phyloP scores from a whole-genome alignment of 1,284 basidiomycete species.

The Apiotrichum gamsii region DNA sequence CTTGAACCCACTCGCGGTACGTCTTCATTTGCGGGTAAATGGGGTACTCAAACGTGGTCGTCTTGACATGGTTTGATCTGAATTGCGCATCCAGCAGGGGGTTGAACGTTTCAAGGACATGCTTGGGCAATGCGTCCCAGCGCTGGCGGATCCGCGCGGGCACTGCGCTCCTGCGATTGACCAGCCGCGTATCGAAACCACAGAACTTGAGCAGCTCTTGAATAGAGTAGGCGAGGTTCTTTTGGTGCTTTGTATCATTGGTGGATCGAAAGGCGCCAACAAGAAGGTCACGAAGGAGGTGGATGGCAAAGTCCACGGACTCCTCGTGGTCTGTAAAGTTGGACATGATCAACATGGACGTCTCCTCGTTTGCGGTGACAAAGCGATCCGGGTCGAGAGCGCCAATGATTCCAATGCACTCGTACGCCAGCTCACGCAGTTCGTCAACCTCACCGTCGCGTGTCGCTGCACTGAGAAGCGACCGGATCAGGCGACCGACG shows the following conservation, averaged over 20 bases:
- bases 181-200: slow-evolving; percentile 61
- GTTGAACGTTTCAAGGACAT: slow-evolving; percentile 78
- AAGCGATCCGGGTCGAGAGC: slow-evolving; percentile 94
- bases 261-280: slow-evolving; percentile 90
- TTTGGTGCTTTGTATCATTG: slow-evolving; percentile 88
- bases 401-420: slow-evolving; percentile 89
- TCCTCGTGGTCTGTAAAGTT: slow-evolving; percentile 82
- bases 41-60: slow-evolving; percentile 48
- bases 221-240: slow-evolving; percentile 81
- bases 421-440: slow-evolving; percentile 66
- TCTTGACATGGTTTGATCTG: slow-evolving; percentile 49
- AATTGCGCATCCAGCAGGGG: slow-evolving; percentile 79
- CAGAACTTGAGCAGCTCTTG: slow-evolving; percentile 89
- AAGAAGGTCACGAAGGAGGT: slow-evolving; percentile 78
- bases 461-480: slow-evolving; percentile 64
- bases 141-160: slow-evolving; percentile 61
- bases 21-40: slow-evolving; percentile 71
- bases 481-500: slow-evolving; percentile 64
- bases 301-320: slow-evolving; percentile 70
- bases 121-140: slow-evolving; percentile 71
- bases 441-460: slow-evolving; percentile 65
- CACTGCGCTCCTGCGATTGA: slow-evolving; percentile 51
- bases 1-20: slow-evolving; percentile 93
- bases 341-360: slow-evolving; percentile 65
- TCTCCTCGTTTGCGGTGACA: slow-evolving; percentile 48